phyloP scores from a whole-genome alignment of 768 basidiomycete species.

The Mycena amicta region DNA sequence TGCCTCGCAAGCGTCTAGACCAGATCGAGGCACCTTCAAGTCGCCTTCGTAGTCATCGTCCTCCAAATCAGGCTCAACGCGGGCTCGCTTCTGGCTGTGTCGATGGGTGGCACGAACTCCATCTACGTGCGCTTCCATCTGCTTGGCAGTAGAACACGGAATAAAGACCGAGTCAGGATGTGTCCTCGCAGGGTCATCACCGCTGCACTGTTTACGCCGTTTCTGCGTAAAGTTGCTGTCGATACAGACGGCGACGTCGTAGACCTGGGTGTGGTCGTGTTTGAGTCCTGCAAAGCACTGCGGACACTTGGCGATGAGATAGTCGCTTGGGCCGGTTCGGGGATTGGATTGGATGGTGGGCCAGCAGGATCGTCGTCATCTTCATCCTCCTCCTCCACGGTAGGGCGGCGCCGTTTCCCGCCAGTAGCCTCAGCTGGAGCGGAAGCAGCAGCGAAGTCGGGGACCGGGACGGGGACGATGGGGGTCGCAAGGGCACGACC shows the following conservation, averaged over 20 bases:
- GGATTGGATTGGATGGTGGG: neutral
- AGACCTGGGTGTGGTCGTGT: neutral
- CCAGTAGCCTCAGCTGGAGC: too few species aligned
- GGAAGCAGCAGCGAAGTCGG: too few species aligned
- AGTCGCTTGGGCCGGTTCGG: neutral
- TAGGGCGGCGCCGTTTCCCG: neutral
- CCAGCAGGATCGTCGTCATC: neutral
- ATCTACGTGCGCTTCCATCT: too few species aligned
- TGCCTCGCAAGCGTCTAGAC: constrained; percentile 35
- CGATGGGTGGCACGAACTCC: neutral
- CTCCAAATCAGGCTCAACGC: neutral
- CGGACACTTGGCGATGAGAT: neutral
- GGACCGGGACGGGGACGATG: too few species aligned
- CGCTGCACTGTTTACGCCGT: neutral
- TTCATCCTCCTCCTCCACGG: neutral
- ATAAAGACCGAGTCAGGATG: constrained; percentile 30
- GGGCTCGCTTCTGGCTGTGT: neutral
- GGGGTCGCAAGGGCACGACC: too few species aligned
- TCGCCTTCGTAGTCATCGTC: constrained; percentile 23
- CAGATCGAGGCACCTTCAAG: constrained; percentile 30
- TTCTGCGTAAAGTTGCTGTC: neutral
- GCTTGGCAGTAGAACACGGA: constrained; percentile 25
- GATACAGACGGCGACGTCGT: neutral
- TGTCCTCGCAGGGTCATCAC: constrained; percentile 13
- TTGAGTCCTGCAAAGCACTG: neutral